Evolutionary conservation across 148 eudicot genomes (phyloP).

Genomic region (Cornus suecica): DNA sequence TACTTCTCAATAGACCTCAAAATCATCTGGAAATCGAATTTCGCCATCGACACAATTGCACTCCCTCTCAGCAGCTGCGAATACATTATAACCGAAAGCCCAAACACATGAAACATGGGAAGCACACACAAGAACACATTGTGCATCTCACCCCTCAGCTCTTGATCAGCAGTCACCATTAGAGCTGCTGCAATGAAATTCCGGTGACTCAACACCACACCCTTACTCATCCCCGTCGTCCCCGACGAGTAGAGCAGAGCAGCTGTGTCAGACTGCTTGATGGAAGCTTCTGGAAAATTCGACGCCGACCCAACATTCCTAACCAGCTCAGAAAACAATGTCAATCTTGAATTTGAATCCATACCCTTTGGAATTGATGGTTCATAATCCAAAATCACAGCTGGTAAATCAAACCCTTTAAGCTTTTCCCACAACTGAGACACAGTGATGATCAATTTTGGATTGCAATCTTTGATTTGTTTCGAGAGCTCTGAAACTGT

Average conservation of each 20-base stretch:
- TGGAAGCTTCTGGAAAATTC: slow-evolving; percentile 27
- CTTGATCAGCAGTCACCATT: slow-evolving; percentile 54
- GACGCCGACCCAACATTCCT: slow-evolving; percentile 25
- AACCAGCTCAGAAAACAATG: slow-evolving; percentile 42
- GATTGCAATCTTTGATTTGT: slow-evolving; percentile 54
- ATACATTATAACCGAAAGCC: slow-evolving; percentile 48
- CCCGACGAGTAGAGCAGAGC: slow-evolving; percentile 75
- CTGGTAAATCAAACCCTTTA: slow-evolving; percentile 39
- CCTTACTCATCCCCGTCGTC: slow-evolving; percentile 69
- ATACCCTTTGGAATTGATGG: not conserved
- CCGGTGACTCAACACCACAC: slow-evolving; percentile 61
- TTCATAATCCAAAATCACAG: slow-evolving; percentile 37
- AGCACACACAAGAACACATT: slow-evolving; percentile 50
- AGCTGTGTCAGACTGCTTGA: slow-evolving; percentile 50
- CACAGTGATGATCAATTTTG: slow-evolving; percentile 56
- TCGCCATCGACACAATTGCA: slow-evolving; percentile 48
- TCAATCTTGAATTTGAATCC: slow-evolving; percentile 17
- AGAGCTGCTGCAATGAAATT: slow-evolving; percentile 56
- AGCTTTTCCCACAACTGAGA: slow-evolving; percentile 44
- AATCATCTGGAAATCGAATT: slow-evolving; percentile 57
- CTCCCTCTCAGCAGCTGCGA: slow-evolving; percentile 61
- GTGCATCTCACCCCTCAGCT: slow-evolving; percentile 42
- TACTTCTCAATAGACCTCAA: slow-evolving; percentile 59
- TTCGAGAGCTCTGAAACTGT: slow-evolving; percentile 52
- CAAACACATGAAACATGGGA: slow-evolving; percentile 90